These are phyloP conservation scores for Polyporus tsugae DNA, from an alignment of 1,284 basidiomycete species.

Conservation along the genomic window DNA sequence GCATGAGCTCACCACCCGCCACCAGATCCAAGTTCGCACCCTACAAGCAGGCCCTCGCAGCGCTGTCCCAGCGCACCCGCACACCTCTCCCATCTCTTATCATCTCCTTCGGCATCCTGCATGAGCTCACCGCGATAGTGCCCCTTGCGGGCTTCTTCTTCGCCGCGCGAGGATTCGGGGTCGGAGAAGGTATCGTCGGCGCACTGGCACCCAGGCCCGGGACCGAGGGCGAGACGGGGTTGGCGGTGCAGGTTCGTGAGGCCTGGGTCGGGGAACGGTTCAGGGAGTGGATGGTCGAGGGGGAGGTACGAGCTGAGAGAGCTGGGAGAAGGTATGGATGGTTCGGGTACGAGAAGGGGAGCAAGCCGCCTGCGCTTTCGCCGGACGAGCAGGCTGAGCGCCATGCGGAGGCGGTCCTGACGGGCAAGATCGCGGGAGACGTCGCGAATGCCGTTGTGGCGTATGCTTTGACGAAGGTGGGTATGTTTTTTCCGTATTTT, in stretches of 20 bases:
- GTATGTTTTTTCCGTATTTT: conserved; percentile 20
- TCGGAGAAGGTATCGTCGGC: conserved; percentile 74
- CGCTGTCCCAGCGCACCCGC: conserved; percentile 68
- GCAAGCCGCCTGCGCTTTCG: conserved; percentile 29
- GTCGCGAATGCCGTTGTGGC: conserved; percentile 84
- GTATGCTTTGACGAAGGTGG: conserved; percentile 86
- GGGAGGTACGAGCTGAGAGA: conserved; percentile 72
- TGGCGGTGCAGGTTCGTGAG: conserved; percentile 21
- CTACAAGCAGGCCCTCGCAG: conserved; percentile 62
- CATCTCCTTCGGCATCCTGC: conserved; percentile 84
- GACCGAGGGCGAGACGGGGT: background rate
- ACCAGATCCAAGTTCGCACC: conserved; percentile 41
- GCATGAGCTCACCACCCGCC: conserved; percentile 17
- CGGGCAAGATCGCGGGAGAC: conserved; percentile 63
- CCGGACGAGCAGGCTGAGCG: conserved; percentile 17
- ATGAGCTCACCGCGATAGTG: conserved; percentile 87
- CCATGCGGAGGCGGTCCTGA: conserved; percentile 21
- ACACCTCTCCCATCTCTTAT: conserved; percentile 81
- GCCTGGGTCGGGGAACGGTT: conserved; percentile 54
- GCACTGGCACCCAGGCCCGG: conserved; percentile 35
- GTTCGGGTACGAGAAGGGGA: conserved; percentile 78
- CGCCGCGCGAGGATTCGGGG: conserved; percentile 69
- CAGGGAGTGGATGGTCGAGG: conserved; percentile 75
- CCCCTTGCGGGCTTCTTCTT: conserved; percentile 85
- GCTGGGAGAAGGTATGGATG: conserved; percentile 84